Evolutionary conservation across 2,329 filamentous ascomycete genomes (phyloP).

Genomic region (Lachnellula occidentalis): DNA sequence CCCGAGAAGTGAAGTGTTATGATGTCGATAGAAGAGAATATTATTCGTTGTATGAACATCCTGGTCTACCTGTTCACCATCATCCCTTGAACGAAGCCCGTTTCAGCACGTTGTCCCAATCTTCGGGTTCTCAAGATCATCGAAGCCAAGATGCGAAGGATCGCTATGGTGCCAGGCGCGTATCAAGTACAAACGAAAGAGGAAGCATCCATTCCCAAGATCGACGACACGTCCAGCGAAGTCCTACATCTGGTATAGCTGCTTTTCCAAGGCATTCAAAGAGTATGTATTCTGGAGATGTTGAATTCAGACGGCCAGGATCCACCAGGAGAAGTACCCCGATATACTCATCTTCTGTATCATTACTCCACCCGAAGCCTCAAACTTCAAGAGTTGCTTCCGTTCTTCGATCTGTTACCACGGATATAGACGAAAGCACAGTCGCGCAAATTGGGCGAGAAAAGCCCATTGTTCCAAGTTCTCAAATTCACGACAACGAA

Average conservation of each 20-base stretch:
- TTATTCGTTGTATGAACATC: neutral
- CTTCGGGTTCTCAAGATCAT: neutral
- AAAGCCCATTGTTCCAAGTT: conserved; percentile 14
- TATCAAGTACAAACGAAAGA: neutral
- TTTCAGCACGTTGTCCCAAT: neutral
- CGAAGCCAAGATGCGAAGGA: neutral
- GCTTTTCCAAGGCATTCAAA: neutral
- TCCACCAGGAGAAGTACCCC: neutral
- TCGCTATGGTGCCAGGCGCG: neutral
- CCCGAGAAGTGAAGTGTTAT: neutral
- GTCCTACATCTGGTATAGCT: neutral
- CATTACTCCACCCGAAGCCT: conserved; percentile 25
- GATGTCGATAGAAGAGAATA: neutral
- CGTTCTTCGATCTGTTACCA: conserved; percentile 17
- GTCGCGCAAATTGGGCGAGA: conserved; percentile 22
- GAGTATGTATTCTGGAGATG: neutral
- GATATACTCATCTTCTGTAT: conserved; percentile 17
- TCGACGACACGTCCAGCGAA: neutral
- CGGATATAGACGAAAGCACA: conserved; percentile 18
- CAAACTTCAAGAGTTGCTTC: conserved; percentile 19
- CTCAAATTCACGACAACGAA: conserved; percentile 24
- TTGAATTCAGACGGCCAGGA: neutral
- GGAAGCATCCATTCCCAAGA: neutral
- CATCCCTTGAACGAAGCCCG: no score
- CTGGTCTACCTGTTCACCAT: neutral